Evolutionary conservation across 768 basidiomycete genomes (phyloP).

Genomic region (Daedaleopsis nitida): DNA sequence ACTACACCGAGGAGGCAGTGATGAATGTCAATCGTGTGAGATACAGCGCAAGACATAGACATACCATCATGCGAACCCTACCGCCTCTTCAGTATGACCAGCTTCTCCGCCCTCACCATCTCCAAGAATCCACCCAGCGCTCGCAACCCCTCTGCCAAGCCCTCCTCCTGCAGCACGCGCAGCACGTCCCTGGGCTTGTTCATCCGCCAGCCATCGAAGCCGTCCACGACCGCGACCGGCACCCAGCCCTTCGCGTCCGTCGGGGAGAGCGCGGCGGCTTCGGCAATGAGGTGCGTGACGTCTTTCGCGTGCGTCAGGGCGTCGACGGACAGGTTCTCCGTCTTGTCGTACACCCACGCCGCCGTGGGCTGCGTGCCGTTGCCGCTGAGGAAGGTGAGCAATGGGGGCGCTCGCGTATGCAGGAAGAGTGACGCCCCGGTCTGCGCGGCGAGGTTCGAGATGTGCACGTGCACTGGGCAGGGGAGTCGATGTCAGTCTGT

Average conservation of each 20-base stretch:
- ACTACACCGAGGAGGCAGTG: too few relatives aligned
- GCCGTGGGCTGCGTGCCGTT: constrained; percentile 14
- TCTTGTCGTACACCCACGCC: constrained; percentile 80
- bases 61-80: too few relatives aligned
- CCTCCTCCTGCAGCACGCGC: constrained; percentile 3
- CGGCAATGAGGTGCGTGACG: constrained; percentile 69
- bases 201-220: constrained; percentile 45
- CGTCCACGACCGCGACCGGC: constrained; percentile 43
- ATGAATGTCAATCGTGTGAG: too few relatives aligned
- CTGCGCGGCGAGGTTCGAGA: constrained; percentile 85
- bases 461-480: constrained; percentile 63
- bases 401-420: constrained; percentile 64
- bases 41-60: too few relatives aligned
- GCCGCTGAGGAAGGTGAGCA: constrained; percentile 29
- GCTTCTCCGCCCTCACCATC: constrained; percentile 24
- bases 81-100: constrained; percentile 23
- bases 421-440: constrained; percentile 90
- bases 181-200: constrained; percentile 11
- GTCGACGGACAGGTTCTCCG: constrained; percentile 57
- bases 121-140: constrained; percentile 15
- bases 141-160: constrained; percentile 9
- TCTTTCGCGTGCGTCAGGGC: constrained; percentile 40
- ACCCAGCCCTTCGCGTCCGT: constrained; percentile 38
- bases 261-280: constrained; percentile 32
- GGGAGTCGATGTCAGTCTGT: background rate